These are phyloP conservation scores for Suhomyces atakaporum DNA, from an alignment of 1,139 yeast genomes.

Conservation along the genomic window DNA sequence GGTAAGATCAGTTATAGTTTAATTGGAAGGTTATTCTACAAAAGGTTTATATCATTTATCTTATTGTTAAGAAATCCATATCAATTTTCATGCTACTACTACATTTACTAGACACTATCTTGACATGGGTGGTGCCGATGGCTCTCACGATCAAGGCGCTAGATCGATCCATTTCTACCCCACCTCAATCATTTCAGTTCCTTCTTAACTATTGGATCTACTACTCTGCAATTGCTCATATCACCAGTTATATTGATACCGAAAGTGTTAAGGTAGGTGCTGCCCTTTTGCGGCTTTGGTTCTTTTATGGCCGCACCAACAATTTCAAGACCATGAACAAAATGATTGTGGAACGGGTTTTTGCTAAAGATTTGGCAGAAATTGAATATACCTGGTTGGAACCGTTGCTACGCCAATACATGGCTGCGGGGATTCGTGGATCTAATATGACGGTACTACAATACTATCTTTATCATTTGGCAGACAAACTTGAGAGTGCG, in stretches of 20 bases:
- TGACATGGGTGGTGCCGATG: constrained; percentile 17
- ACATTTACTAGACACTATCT: constrained; percentile 6
- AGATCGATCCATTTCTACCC: constrained; percentile 8
- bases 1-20: neutral
- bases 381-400: constrained; percentile 11
- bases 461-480: constrained; percentile 12
- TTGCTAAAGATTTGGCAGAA: constrained; percentile 7
- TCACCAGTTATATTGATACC: constrained; percentile 12
- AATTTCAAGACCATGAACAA: constrained; percentile 14
- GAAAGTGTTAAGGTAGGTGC: constrained; percentile 6
- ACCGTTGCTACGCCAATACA: constrained; percentile 12
- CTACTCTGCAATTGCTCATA: constrained; percentile 15
- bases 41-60: no score
- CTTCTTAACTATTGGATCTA: constrained; percentile 21
- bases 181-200: constrained; percentile 14
- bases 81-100: constrained; percentile 4
- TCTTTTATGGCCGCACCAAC: constrained; percentile 18
- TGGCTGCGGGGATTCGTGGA: neutral
- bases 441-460: constrained; percentile 9
- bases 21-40: no score
- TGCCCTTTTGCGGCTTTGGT: constrained; percentile 14
- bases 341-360: constrained; percentile 5
- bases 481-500: constrained; percentile 4
- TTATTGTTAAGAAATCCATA: neutral
- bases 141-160: constrained; percentile 18